phyloP scores from a whole-genome alignment of 2,329 filamentous ascomycete genomes.

The Lachnellula cervina region DNA sequence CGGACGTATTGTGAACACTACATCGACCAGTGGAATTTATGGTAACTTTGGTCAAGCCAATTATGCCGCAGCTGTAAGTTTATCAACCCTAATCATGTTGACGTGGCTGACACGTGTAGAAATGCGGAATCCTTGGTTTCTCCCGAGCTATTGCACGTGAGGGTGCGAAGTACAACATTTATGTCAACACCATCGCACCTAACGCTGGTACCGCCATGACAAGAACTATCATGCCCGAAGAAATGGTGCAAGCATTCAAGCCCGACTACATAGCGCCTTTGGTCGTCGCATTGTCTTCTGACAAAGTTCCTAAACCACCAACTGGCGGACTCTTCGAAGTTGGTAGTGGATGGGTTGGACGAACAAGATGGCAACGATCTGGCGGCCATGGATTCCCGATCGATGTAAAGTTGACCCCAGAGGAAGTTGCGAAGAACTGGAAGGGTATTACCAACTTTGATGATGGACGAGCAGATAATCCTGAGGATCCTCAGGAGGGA shows the following conservation, averaged over 20 bases:
- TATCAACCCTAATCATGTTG: conserved; percentile 30
- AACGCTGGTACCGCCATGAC: conserved; percentile 98
- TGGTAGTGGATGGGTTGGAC: conserved; percentile 87
- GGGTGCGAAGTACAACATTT: conserved; percentile 96
- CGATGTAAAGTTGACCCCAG: conserved; percentile 76
- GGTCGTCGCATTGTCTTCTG: conserved; percentile 77
- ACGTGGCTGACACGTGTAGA: conserved; percentile 41
- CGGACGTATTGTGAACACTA: conserved; percentile 93
- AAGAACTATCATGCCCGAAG: conserved; percentile 86
- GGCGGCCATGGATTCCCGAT: conserved; percentile 89
- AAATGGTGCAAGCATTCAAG: conserved; percentile 98
- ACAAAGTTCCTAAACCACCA: conserved; percentile 77
- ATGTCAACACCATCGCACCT: conserved; percentile 94
- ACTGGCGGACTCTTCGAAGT: conserved; percentile 92
- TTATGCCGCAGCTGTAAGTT: conserved; percentile 79
- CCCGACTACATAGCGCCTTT: conserved; percentile 96
- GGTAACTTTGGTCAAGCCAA: conserved; percentile 99
- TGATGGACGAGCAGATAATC: conserved; percentile 80
- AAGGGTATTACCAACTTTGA: conserved; percentile 80
- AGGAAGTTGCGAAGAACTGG: conserved; percentile 75
- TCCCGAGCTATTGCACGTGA: conserved; percentile 89
- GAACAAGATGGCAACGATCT: conserved; percentile 90
- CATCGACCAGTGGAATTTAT: conserved; percentile 95
- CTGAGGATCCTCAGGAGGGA: conserved; percentile 70
- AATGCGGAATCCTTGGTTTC: conserved; percentile 91